Evolutionary conservation across 2,329 filamentous ascomycete genomes (phyloP), one percentile per base, ranked within the genome.

Genomic region (Ceratocystis alfenasii): DNA sequence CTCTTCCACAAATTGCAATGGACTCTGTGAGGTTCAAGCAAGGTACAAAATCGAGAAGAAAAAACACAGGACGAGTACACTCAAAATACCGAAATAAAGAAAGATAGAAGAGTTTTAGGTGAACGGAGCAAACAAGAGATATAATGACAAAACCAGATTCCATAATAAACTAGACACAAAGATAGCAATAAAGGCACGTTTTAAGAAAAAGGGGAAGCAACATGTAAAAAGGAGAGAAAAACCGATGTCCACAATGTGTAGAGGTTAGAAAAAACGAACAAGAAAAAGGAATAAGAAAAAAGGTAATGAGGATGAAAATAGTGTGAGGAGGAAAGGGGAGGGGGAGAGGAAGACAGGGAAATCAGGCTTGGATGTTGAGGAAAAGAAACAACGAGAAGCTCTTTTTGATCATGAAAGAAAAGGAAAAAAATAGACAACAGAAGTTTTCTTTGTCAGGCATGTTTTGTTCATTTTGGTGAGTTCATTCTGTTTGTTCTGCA

Each of bases 41-140:
- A 36, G 8, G 33, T 12, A 12, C 36, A 41, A 12, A 4, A 12
- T 41, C 63, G 78, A 78, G 1, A 82, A 86, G 71, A 80, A 79
- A 25, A 20, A 53, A 28, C 20, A 25, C 22, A 46, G 20, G 44
- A 25, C 22, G 6, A 36, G n/a, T 30, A 33, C 12, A 53, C 41
- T 17, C 33, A 65, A 15, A 30, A 44, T 30, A 36, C 48, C 8
- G 36, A 44, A 22, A 63, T n/a, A 41, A 15, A 22, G 8, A 55
- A 36, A 57, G 28, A 46, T 2, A 63, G 28, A 45, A 64, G 22
- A 45, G 25, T 48, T 17, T 10, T 25, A 33, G n/a, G 53, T 41
- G 33, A 59, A 53, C 28, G 59, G 48, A 20, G 20, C 41, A 46
- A 22, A 46, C n/a, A 36, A 44, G 46, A 33, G 17, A 62, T 17